phyloP scores from a whole-genome alignment of 306 rosid genomes.

The Trichosanthes cucumerina region DNA sequence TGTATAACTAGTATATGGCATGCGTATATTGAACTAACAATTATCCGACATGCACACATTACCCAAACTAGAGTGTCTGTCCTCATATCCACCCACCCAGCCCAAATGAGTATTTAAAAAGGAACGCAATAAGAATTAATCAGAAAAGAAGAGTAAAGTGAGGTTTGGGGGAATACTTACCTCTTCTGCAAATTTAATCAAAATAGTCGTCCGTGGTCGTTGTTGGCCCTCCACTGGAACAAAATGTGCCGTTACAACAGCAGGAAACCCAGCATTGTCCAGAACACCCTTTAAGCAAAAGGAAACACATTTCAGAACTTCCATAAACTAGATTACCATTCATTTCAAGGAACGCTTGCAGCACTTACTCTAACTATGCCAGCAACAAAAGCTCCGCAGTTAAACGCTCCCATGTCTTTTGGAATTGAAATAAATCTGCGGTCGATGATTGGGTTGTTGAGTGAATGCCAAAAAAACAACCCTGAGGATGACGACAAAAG shows the following conservation, averaged over 20 bases:
- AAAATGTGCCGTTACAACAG: constrained; percentile 97
- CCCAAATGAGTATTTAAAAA: not conserved
- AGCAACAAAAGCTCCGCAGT: constrained; percentile 96
- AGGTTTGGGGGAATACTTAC: constrained; percentile 22
- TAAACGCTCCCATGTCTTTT: constrained; percentile 97
- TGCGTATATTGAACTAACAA: not conserved
- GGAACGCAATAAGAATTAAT: not conserved
- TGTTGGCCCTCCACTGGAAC: constrained; percentile 98
- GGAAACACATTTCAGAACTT: constrained; percentile 16
- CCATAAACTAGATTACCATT: constrained; percentile 10
- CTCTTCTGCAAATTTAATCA: constrained; percentile 92
- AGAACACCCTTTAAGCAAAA: constrained; percentile 61
- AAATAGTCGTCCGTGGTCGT: constrained; percentile 89
- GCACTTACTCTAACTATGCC: constrained; percentile 86
- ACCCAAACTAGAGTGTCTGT: not conserved
- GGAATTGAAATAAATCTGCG: constrained; percentile 89
- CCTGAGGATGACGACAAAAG: constrained; percentile 11
- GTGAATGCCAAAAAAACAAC: constrained; percentile 15
- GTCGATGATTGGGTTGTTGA: not conserved
- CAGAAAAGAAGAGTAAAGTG: not conserved
- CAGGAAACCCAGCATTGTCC: constrained; percentile 94
- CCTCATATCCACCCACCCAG: not conserved
- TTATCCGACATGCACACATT: not conserved
- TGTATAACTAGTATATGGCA: not conserved
- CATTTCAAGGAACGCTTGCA: not conserved